Evolutionary conservation across 2,329 filamentous ascomycete genomes (phyloP), one percentile per base, ranked within the genome.

Genomic region (Alternaria gaisen): DNA sequence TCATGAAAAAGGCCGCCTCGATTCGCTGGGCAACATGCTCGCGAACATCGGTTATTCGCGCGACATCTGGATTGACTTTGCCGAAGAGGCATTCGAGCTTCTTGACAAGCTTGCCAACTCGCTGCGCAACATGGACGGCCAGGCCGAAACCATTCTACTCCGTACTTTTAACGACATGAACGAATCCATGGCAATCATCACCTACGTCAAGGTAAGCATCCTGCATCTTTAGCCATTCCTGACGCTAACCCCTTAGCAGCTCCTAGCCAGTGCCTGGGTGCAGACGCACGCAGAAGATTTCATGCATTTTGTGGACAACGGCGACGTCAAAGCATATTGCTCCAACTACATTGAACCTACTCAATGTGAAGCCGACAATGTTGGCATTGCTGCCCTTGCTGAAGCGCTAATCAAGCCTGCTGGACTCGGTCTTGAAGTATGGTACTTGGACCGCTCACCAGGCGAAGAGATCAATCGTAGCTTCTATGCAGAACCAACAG

Each of bases 371-470:
- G 97, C 98, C 64, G 95, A 99, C 69, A 89, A 97, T 71, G 82
- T 97, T n/a, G 92, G 92, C 43, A 85, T 98, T 64, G 88, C 88
- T 61, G 87, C 92, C 3, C 83, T 98, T 51, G 87, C 90, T 63
- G 89, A 94, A 65, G 86, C 93, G 26, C 84, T 98, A 4, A 87
- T 98, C 64, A 90, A 92, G 73, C 91, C 91, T 8, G 89, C 90
- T 51, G 88, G 89, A 16, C 88, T 97, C 65, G 88, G 90, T 5
- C 86, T 98, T 20, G 93, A 97, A 74, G 91, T 98, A 64, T 88
- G 93, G 55, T 97, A 98, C 75, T 87, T 99, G 9, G 95, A 98
- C 76, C 88, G 93, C 69, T 97, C 91, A 71, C 84, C 88, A 46
- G 94, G 93, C 18, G 85, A 86, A 47, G 85, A 91, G 70, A 92